These are phyloP conservation scores for Candida frijolesensis DNA, from an alignment of 1,139 yeast genomes.

Conservation along the genomic window DNA sequence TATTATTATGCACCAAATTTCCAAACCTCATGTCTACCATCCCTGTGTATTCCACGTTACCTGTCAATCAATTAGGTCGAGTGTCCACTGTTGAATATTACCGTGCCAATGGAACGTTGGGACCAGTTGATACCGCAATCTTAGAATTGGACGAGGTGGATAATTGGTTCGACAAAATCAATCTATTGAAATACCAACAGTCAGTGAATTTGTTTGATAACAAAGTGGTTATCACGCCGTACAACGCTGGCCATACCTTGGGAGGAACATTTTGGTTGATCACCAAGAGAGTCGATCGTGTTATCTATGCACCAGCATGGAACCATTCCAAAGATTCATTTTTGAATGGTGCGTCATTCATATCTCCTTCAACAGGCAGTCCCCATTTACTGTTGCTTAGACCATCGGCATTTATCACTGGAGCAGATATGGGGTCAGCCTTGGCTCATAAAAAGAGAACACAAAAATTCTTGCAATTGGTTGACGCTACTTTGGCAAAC, in stretches of 20 bases:
- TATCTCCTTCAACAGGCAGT: conserved; percentile 45
- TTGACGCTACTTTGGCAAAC: conserved; percentile 65
- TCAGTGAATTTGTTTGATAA: conserved; percentile 67
- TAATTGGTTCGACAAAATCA: conserved; percentile 70
- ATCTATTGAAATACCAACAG: conserved; percentile 77
- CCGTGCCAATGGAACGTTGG: conserved; percentile 69
- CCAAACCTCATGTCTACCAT: conserved; percentile 63
- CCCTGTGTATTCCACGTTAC: conserved; percentile 85
- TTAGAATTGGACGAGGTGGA: conserved; percentile 79
- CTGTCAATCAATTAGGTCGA: conserved; percentile 85
- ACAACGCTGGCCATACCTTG: conserved; percentile 88
- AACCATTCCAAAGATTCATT: conserved; percentile 90
- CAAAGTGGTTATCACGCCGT: conserved; percentile 68
- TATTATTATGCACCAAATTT: conserved; percentile 61
- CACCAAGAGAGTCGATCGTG: conserved; percentile 71
- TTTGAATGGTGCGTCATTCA: conserved; percentile 75
- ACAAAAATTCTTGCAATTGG: conserved; percentile 63
- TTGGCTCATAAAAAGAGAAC: conserved; percentile 66
- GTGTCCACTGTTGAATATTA: conserved; percentile 82
- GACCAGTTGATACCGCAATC: conserved; percentile 64
- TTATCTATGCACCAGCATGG: conserved; percentile 92
- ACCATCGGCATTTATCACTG: conserved; percentile 85
- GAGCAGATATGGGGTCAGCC: conserved; percentile 69
- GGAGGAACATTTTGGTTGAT: conserved; percentile 93
- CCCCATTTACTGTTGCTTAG: conserved; percentile 68